Base-by-base conservation (phyloP, 352 stramenopile species). In the Sclerospora graminicola region DNA sequence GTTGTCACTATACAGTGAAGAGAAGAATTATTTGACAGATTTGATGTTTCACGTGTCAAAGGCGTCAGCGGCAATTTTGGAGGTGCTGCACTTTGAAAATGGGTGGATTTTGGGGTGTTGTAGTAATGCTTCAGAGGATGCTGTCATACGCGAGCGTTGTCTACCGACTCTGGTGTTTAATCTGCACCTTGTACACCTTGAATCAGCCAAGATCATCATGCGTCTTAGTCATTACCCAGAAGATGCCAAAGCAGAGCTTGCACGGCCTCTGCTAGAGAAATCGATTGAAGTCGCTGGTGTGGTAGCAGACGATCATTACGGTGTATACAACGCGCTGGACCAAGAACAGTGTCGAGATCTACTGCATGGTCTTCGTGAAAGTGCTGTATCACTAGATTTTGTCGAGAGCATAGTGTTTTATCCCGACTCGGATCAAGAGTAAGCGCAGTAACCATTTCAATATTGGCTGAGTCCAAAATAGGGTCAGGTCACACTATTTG, bases 11-110 rank as follows among this genome's bases (percentile, higher is more conserved):
- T 90, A 88, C 50, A 80, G 56, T 24, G 73, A 92, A 43, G 78
- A 90, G 53, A 88, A 89, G 52, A 60, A 80, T 9, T 81, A 80
- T 39, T 41, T 90, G 29, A 60, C 63, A 4, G 73, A 86, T 27
- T 53, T 92, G 15, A 86, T 86, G 69, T 84, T 84, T 51, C 73
- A 86, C 33, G 71, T 77, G 8, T 76, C 77, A 8, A 55, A 66
- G 3, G 69, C 77, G 0, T 58, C 60, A 20, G 59, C 57, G 0
- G 63, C 61, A 7, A 61, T 79, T n/a, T 41, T 83, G n/a, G 75
- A 84, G 26, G 75, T 67, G 26, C 60, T 92, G 36, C 73, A 88
- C 30, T 92, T 92, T 49, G 77, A 87, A 45, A 63, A 83, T 16
- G 81, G 73, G 8, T 92, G 81, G 81, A 59, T 89, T 33, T 30